Evolutionary conservation across 2,329 filamentous ascomycete species (phyloP).

Genomic region (Nannizzia gypsea): DNA sequence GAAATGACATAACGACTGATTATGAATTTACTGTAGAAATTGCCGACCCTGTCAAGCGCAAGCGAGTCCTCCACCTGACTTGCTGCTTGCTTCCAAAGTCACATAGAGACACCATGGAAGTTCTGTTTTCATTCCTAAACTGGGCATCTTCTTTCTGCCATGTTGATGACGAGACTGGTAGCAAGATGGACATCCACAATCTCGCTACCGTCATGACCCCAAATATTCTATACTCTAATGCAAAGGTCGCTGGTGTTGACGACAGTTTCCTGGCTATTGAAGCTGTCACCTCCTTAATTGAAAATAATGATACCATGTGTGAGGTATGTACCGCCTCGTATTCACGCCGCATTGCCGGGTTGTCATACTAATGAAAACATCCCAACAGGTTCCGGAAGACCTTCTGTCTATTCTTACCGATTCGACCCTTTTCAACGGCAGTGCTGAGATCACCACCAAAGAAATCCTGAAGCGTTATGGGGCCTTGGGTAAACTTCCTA

Average conservation of each 20-base stretch:
- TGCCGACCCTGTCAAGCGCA: slow-evolving; percentile 64
- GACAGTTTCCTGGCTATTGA: slow-evolving; percentile 91
- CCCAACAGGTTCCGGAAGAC: slow-evolving; percentile 72
- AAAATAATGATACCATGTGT: slow-evolving; percentile 91
- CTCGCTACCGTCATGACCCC: slow-evolving; percentile 94
- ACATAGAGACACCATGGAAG: slow-evolving; percentile 87
- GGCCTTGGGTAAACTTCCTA: slow-evolving; percentile 59
- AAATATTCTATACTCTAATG: slow-evolving; percentile 63
- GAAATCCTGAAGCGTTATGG: slow-evolving; percentile 92
- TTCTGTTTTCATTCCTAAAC: slow-evolving; percentile 89
- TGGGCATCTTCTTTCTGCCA: slow-evolving; percentile 97
- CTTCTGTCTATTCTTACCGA: slow-evolving; percentile 78
- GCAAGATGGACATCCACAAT: slow-evolving; percentile 98
- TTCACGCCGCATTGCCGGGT: not conserved
- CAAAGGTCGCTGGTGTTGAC: slow-evolving; percentile 53
- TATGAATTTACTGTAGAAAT: slow-evolving; percentile 45
- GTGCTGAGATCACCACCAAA: slow-evolving; percentile 84
- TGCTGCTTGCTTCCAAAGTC: slow-evolving; percentile 88
- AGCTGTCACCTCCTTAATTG: slow-evolving; percentile 80
- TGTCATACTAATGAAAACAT: not conserved
- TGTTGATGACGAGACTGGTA: slow-evolving; percentile 90
- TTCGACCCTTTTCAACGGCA: slow-evolving; percentile 65
- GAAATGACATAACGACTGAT: not conserved
- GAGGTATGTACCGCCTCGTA: slow-evolving; percentile 48
- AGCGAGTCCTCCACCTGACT: slow-evolving; percentile 75